These are phyloP conservation scores for Melastoma candidum DNA, from an alignment of 441 rosid species.

Conservation along the genomic window DNA sequence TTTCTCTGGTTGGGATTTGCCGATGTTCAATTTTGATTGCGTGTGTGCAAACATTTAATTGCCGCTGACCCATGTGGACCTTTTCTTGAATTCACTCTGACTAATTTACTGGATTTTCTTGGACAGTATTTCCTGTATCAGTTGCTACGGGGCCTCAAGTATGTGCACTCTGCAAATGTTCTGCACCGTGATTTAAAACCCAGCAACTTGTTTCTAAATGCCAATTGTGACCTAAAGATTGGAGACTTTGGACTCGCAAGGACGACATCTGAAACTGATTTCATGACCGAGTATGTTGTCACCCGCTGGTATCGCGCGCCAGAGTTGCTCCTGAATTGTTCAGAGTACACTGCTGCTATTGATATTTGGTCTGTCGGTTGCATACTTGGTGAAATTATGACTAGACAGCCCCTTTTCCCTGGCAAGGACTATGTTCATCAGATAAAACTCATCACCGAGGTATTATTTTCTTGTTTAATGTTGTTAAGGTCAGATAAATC, in stretches of 20 bases:
- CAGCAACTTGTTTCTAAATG: conserved; percentile 17
- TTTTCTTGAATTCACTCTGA: neutral
- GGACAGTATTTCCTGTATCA: conserved; percentile 21
- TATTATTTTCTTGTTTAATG: neutral
- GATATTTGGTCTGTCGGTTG: conserved; percentile 21
- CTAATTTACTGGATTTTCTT: neutral
- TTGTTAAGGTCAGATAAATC: neutral
- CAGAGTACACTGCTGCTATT: conserved; percentile 19
- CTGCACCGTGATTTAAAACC: conserved; percentile 20
- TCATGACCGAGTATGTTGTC: conserved; percentile 21
- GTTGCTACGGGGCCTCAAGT: conserved; percentile 20
- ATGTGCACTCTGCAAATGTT: conserved; percentile 20
- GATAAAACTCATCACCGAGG: conserved; percentile 16
- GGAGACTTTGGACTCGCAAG: conserved; percentile 20
- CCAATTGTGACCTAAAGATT: conserved; percentile 18
- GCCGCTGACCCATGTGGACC: too few species aligned
- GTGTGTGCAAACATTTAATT: too few species aligned
- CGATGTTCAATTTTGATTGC: too few species aligned
- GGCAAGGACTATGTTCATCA: conserved; percentile 19
- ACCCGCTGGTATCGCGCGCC: conserved; percentile 22
- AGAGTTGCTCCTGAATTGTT: conserved; percentile 20
- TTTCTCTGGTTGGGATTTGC: too few species aligned
- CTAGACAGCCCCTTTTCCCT: conserved; percentile 18
- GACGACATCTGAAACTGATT: conserved; percentile 20
- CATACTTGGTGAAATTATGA: conserved; percentile 21